Evolutionary conservation across 139 green algal species (phyloP).

Genomic region (Chlamydomonas sphaeroides): DNA sequence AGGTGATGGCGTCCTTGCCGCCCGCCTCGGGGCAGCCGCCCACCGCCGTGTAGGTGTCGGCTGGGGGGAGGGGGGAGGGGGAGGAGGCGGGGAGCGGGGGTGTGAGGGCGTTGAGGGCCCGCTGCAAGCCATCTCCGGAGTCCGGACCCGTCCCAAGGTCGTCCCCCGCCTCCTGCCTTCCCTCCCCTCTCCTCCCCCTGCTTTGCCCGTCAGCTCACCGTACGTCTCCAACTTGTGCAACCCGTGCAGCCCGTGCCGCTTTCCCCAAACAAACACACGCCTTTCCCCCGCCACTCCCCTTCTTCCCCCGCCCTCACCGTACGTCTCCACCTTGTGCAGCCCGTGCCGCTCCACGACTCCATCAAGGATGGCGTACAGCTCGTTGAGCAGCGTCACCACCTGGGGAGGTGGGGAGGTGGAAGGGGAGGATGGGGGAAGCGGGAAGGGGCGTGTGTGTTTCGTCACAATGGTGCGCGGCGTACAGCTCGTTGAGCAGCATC

Average conservation of each 20-base stretch:
- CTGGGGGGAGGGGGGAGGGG: background rate
- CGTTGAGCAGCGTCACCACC: background rate
- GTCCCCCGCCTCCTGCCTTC: background rate
- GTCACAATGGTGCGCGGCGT: background rate
- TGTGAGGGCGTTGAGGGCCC: too few species aligned
- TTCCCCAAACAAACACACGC: background rate
- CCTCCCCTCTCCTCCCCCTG: too few species aligned
- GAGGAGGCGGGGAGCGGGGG: background rate
- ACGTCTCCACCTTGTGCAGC: constrained; percentile 3
- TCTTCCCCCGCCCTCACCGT: background rate
- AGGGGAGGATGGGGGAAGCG: too few species aligned
- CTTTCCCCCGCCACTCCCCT: too few species aligned
- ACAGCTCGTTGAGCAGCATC: background rate
- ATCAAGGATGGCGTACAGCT: background rate
- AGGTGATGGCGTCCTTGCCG: too few species aligned
- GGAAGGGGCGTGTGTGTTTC: too few species aligned
- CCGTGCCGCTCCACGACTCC: background rate
- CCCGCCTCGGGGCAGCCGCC: background rate
- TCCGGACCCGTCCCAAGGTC: too few species aligned
- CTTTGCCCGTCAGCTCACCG: background rate
- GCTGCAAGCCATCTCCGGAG: too few species aligned
- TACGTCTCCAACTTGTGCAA: background rate
- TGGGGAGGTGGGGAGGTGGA: too few species aligned
- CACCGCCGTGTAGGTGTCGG: background rate
- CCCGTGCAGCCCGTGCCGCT: background rate